A percentile compares a stretch with the other conserved stretches of the same genome.
These are phyloP conservation scores for Lyophyllum atratum DNA, from an alignment of 768 basidiomycete species.

Conservation along the genomic window DNA sequence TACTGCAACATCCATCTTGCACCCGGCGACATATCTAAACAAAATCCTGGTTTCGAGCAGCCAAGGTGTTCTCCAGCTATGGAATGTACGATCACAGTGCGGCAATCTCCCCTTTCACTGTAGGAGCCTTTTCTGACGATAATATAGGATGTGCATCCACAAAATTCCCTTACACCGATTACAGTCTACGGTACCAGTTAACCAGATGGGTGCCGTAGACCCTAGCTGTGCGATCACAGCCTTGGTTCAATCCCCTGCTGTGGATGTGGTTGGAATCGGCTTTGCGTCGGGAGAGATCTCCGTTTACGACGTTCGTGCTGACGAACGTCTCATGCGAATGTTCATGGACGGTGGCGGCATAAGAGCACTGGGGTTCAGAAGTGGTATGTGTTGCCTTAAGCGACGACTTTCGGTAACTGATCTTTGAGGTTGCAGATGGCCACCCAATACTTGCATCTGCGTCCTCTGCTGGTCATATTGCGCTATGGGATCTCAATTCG, in stretches of 20 bases:
- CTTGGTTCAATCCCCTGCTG: conserved; percentile 88
- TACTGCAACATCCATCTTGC: conserved; percentile 81
- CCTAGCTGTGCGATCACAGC: conserved; percentile 63
- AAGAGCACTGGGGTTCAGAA: conserved; percentile 79
- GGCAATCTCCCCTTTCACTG: conserved; percentile 21
- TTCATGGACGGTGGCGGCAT: conserved; percentile 88
- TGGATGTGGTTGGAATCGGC: conserved; percentile 95
- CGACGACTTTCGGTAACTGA: conserved; percentile 1
- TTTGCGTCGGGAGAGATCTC: conserved; percentile 86
- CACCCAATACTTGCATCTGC: conserved; percentile 88
- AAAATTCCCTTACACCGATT: conserved; percentile 63
- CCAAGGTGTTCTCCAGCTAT: conserved; percentile 85
- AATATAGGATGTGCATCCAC: conserved; percentile 76
- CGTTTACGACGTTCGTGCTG: conserved; percentile 87
- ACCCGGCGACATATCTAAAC: conserved; percentile 96
- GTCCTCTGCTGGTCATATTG: conserved; percentile 85
- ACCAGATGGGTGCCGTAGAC: conserved; percentile 18
- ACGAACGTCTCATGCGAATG: conserved; percentile 87
- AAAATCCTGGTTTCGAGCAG: conserved; percentile 86
- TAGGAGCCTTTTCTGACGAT: not conserved
- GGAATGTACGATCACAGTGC: conserved; percentile 88
- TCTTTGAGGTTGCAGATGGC: conserved; percentile 55
- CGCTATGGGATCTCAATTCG: conserved; percentile 89
- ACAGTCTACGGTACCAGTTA: conserved; percentile 35
- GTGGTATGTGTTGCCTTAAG: conserved; percentile 48